Percentiles rank a stretch among this genome's conserved stretches.
Conservation (phyloP, 1,284 basidiomycete genomes). For the Tremellales sp. region DNA sequence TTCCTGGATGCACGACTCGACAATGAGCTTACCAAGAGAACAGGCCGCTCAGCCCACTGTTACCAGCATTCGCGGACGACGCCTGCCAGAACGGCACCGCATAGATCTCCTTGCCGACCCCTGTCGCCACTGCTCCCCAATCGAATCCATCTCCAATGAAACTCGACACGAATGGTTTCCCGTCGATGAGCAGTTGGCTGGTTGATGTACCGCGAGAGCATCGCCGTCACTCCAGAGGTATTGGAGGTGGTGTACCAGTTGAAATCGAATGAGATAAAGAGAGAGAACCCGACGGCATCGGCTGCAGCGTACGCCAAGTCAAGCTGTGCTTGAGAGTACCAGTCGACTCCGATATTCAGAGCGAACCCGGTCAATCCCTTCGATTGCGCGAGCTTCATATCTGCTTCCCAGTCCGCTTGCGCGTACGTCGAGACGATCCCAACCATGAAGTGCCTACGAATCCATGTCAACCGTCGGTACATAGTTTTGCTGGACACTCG, state of each 20-base stretch:
- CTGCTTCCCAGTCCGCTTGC: slow-evolving; percentile 31
- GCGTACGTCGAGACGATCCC: slow-evolving; percentile 39
- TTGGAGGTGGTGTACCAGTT: slow-evolving; percentile 39
- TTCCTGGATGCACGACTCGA: not conserved
- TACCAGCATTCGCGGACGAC: slow-evolving; percentile 19
- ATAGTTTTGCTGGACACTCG: not conserved
- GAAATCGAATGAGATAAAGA: slow-evolving; percentile 49
- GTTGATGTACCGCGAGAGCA: slow-evolving; percentile 30
- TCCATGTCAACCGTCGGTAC: no score
- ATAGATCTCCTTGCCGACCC: slow-evolving; percentile 32
- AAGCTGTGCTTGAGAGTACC: slow-evolving; percentile 39
- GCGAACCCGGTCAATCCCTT: slow-evolving; percentile 47
- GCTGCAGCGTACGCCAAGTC: slow-evolving; percentile 42
- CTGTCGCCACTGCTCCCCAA: slow-evolving; percentile 26
- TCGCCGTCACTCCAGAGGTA: slow-evolving; percentile 17
- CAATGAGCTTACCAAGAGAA: slow-evolving; percentile 40
- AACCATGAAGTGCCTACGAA: slow-evolving; percentile 47
- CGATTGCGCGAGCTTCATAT: slow-evolving; percentile 39
- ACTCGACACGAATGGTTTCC: slow-evolving; percentile 42
- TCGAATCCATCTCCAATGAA: slow-evolving; percentile 47
- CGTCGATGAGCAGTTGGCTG: slow-evolving; percentile 32
- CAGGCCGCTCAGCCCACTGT: slow-evolving; percentile 32
- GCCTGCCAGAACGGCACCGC: slow-evolving; percentile 42
- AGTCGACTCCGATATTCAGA: slow-evolving; percentile 45
- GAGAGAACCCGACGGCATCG: slow-evolving; percentile 27